Evolutionary conservation across 352 stramenopile genomes (phyloP).

Genomic region (Globisporangium middletonii): DNA sequence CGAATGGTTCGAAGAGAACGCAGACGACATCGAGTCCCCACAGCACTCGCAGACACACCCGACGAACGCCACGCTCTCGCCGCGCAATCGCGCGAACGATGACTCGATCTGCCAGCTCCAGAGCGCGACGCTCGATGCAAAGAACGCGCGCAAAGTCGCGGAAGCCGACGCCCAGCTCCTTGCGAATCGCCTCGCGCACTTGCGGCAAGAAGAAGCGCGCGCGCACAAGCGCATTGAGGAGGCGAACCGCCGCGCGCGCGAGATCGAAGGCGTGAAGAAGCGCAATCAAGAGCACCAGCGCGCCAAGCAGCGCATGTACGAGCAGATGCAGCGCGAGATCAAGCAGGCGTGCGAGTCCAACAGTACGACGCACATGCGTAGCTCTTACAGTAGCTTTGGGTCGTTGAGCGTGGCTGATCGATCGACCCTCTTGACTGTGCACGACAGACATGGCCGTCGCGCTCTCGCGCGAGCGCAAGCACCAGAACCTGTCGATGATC

Average conservation of each 20-base stretch:
- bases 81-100: conserved; percentile 15
- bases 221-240: conserved; percentile 67
- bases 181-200: conserved; percentile 53
- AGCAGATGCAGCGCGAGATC: conserved; percentile 56
- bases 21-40: conserved; percentile 43
- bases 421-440: neutral
- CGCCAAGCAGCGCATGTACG: conserved; percentile 38
- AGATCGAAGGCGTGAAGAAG: conserved; percentile 59
- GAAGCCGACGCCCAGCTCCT: conserved; percentile 56
- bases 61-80: neutral
- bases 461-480: conserved; percentile 31
- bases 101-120: conserved; percentile 30
- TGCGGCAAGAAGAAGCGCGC: conserved; percentile 47
- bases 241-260: conserved; percentile 43
- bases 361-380: conserved; percentile 19
- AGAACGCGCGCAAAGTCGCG: conserved; percentile 47
- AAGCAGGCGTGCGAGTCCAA: conserved; percentile 43
- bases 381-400: no score
- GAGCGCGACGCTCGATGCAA: conserved; percentile 57
- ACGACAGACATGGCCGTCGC: conserved; percentile 19
- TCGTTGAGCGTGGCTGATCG: neutral
- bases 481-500: conserved; percentile 35
- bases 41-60: neutral
- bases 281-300: conserved; percentile 48
- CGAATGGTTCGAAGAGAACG: conserved; percentile 69